phyloP scores from a whole-genome alignment of 2,329 filamentous ascomycete species.

The Xylariaceae sp. region DNA sequence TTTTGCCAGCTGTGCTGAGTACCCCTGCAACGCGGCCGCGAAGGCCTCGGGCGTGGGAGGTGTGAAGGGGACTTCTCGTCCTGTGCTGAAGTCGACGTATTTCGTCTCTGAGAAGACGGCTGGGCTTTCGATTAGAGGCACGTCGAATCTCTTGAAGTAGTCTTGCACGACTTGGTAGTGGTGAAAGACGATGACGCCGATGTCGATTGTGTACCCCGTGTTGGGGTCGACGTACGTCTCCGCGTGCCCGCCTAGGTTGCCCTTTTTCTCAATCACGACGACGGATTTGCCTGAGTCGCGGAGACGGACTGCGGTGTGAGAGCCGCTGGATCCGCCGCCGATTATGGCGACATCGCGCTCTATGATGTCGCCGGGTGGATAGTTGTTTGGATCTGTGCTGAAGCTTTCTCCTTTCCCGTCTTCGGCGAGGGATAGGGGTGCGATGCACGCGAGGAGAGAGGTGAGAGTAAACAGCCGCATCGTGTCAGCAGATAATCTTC shows the following conservation, averaged over 20 bases:
- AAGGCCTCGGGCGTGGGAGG: conserved; percentile 3
- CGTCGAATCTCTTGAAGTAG: neutral
- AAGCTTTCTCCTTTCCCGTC: neutral
- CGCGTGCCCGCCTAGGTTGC: conserved; percentile 26
- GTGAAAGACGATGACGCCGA: conserved; percentile 5
- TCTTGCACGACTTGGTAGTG: neutral
- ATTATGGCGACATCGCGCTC: conserved; percentile 31
- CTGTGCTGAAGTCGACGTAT: neutral
- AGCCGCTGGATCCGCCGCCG: conserved; percentile 34
- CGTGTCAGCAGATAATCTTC: neutral
- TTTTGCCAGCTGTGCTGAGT: conserved; percentile 1
- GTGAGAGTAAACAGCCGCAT: neutral
- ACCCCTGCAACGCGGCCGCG: neutral
- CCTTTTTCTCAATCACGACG: conserved; percentile 33
- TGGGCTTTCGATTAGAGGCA: neutral
- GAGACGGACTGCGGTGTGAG: conserved; percentile 33
- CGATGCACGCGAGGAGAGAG: neutral
- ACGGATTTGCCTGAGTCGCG: conserved; percentile 30
- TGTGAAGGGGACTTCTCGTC: neutral
- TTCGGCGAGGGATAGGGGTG: neutral
- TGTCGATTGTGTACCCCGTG: conserved; percentile 2
- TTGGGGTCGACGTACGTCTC: conserved; percentile 11
- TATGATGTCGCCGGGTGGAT: conserved; percentile 1
- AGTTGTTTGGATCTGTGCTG: neutral
- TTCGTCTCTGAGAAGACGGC: neutral